Evolutionary conservation across 768 basidiomycete genomes (phyloP), one percentile per base, ranked within the genome.

Genomic region (Scleroderma bovista): DNA sequence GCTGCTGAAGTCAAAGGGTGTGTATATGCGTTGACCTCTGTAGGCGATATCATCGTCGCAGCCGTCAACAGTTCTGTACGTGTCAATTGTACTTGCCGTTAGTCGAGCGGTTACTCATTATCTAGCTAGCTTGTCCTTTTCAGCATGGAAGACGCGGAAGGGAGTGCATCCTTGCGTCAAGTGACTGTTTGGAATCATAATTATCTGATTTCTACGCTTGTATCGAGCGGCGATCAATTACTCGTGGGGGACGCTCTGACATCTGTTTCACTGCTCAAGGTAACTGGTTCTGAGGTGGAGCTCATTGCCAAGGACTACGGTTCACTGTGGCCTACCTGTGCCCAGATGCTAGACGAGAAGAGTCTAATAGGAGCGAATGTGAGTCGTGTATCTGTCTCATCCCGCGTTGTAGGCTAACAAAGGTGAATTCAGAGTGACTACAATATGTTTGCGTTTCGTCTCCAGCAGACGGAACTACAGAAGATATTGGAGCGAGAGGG

Each of bases 161-260:
- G 59, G 32, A 56, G 70, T 15, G 56, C 69, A 31, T 54, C 64
- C 1, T 66, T 69, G 54, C 59, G 60, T 6, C 69, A 72, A 26
- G 57, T 80, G 7, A 63, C 78, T 0, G 72, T 78, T 34, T 93
- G 90, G 85, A 83, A 86, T 55, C 88, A 91, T 61, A 92, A 88
- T 48, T 93, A 93, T 67, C 53, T 88, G 50, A 80, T 93, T 24
- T 81, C 78, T 4, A 82, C 79, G 48, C 67, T 96, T 19, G 79
- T 77, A 0, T 69, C 79, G 3, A 75, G 75, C 42, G 75, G 71
- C 2, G 67, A 81, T 51, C 69, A 67, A 41, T 62, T 95, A 22
- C 67, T 88, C 16, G 76, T 83, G n/a, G 88, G 88, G 32, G 93
- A 96, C 60, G 81, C 84, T 8, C 77, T 94, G 23, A 81, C 79